These are phyloP conservation scores for Hypoxylon perforatum DNA, from an alignment of 495 filamentous ascomycete species.

Conservation along the genomic window DNA sequence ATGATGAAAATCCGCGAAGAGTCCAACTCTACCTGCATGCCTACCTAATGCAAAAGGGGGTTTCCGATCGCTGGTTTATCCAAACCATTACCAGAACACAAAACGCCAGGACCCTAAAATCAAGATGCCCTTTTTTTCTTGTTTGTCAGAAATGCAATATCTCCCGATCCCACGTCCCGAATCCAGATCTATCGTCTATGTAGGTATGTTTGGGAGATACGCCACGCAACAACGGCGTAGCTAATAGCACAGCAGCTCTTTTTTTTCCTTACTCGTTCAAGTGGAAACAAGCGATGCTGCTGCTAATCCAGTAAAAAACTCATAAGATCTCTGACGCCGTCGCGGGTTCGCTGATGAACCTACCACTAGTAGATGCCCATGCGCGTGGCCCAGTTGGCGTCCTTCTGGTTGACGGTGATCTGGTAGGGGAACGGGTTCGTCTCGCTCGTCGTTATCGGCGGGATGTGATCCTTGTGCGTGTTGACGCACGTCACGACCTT, in stretches of 20 bases:
- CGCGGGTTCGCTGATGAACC: background rate
- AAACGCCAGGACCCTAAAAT: slow-evolving; percentile 22
- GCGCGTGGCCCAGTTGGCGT: slow-evolving; percentile 80
- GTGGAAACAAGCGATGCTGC: background rate
- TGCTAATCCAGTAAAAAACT: too few species aligned
- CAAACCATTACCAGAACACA: slow-evolving; percentile 7
- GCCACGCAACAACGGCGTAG: too few species aligned
- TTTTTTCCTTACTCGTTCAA: background rate
- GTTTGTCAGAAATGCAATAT: slow-evolving; percentile 8
- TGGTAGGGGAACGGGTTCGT: slow-evolving; percentile 95
- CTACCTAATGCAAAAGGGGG: background rate
- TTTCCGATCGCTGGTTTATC: slow-evolving; percentile 7
- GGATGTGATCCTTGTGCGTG: slow-evolving; percentile 93
- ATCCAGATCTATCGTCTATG: slow-evolving; percentile 1
- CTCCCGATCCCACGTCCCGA: background rate
- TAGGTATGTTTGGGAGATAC: background rate
- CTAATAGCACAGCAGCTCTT: background rate
- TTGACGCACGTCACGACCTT: slow-evolving; percentile 90
- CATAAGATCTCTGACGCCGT: background rate
- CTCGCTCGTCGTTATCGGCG: slow-evolving; percentile 93
- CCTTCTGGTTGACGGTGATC: slow-evolving; percentile 83
- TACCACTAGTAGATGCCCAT: slow-evolving; percentile 76
- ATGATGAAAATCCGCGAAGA: slow-evolving; percentile 30
- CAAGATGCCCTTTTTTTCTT: background rate
- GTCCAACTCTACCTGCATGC: slow-evolving; percentile 24